Conservation (phyloP, 140 eudicot genomes). For the Cichorium intybus region DNA sequence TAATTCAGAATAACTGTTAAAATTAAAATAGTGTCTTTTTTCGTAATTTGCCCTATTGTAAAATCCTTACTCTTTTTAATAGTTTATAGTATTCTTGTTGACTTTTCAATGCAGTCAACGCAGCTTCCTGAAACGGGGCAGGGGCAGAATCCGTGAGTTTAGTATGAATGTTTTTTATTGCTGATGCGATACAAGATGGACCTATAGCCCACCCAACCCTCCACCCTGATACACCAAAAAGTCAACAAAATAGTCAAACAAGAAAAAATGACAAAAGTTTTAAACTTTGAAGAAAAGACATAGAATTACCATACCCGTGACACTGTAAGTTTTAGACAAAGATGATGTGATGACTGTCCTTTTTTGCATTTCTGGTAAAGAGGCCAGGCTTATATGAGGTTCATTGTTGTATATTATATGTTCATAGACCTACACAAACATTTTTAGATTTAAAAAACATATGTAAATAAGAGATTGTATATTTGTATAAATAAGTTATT, state of each 20-base stretch:
- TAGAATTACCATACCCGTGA: slow-evolving; percentile 52
- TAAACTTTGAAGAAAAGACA: neutral
- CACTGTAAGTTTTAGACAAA: slow-evolving; percentile 80
- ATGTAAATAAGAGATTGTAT: neutral
- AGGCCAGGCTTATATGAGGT: slow-evolving; percentile 72
- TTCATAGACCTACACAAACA: slow-evolving; percentile 72
- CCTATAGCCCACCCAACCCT: slow-evolving; percentile 98
- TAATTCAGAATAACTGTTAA: no score
- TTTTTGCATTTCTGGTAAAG: slow-evolving; percentile 76
- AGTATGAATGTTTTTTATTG: slow-evolving; percentile 75
- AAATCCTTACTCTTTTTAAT: slow-evolving; percentile 49
- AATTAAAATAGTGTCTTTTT: neutral
- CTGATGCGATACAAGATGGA: slow-evolving; percentile 71
- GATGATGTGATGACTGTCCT: slow-evolving; percentile 87
- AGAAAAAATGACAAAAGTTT: neutral
- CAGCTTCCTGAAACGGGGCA: slow-evolving; percentile 98
- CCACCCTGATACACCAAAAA: slow-evolving; percentile 59
- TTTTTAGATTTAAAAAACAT: neutral
- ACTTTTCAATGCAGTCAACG: slow-evolving; percentile 76
- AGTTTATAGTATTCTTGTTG: slow-evolving; percentile 51
- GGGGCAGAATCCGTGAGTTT: slow-evolving; percentile 93
- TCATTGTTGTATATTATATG: slow-evolving; percentile 63
- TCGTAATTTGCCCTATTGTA: neutral
- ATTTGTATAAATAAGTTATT: slow-evolving; percentile 12
- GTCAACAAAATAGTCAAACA: neutral